phyloP scores from a whole-genome alignment of 805 yeast genomes.

The Kuraishia piskuri region DNA sequence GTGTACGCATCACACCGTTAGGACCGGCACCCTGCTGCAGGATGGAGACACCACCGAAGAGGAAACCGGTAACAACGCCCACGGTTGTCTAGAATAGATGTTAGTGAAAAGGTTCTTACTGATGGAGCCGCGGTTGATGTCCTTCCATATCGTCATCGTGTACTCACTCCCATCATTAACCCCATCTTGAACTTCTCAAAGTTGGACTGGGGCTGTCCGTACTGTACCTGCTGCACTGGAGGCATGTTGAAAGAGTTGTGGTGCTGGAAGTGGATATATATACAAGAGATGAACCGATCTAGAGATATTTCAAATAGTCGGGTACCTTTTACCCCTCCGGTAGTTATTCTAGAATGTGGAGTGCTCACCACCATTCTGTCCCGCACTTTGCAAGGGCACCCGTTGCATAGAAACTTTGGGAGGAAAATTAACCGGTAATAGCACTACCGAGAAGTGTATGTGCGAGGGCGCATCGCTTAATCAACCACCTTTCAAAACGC shows the following conservation, averaged over 20 bases:
- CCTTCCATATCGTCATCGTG: too few relatives aligned
- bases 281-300: not conserved
- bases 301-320: too few relatives aligned
- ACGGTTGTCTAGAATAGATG: conserved; percentile 41
- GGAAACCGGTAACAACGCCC: conserved; percentile 90
- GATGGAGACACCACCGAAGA: conserved; percentile 91
- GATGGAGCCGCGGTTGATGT: too few relatives aligned
- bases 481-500: too few relatives aligned
- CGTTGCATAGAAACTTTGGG: not conserved
- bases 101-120: conserved; percentile 1
- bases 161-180: conserved; percentile 79
- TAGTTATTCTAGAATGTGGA: too few relatives aligned
- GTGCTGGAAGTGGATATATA: not conserved
- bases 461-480: not conserved
- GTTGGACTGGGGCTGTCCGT: conserved; percentile 65
- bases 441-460: not conserved
- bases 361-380: too few relatives aligned
- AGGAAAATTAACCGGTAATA: not conserved
- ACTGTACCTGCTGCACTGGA: conserved; percentile 64
- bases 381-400: too few relatives aligned
- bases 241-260: conserved; percentile 33
- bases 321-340: too few relatives aligned
- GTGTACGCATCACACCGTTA: conserved; percentile 89
- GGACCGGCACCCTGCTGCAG: conserved; percentile 97
- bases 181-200: conserved; percentile 99